Evolutionary conservation across 192 early-diverging fungal genomes (phyloP).

Genomic region (Martensiomyces pterosporus): DNA sequence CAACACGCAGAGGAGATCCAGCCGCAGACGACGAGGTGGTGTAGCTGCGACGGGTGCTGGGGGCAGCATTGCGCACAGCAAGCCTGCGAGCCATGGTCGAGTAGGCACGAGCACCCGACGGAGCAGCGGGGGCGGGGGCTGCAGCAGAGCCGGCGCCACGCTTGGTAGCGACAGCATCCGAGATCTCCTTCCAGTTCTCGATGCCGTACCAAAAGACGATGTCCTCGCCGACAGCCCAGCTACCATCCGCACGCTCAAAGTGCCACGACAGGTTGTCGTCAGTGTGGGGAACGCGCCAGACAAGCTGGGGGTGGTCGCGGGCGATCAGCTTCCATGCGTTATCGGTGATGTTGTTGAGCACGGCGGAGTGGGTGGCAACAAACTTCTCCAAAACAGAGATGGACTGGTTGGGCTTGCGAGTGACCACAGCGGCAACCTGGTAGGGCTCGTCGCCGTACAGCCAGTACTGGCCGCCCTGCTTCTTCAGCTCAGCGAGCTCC

Average conservation of each 20-base stretch:
- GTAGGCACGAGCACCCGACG: constrained; percentile 54
- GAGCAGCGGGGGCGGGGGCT: constrained; percentile 12
- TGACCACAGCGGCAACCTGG: constrained; percentile 87
- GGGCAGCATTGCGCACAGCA: constrained; percentile 8
- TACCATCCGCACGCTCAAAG: constrained; percentile 93
- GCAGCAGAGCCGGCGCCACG: background rate
- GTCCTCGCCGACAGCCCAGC: constrained; percentile 58
- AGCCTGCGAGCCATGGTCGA: constrained; percentile 50
- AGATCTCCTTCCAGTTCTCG: constrained; percentile 73
- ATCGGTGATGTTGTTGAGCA: constrained; percentile 93
- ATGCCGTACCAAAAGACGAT: constrained; percentile 95
- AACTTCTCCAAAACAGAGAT: constrained; percentile 86
- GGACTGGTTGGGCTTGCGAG: constrained; percentile 38
- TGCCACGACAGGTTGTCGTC: constrained; percentile 89
- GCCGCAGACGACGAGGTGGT: constrained; percentile 37
- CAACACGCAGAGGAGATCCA: constrained; percentile 54
- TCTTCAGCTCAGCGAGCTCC: constrained; percentile 53
- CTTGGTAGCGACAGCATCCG: constrained; percentile 56
- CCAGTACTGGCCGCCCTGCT: constrained; percentile 50
- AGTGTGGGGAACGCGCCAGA: constrained; percentile 75
- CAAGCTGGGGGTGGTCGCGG: constrained; percentile 76
- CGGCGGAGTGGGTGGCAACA: constrained; percentile 76
- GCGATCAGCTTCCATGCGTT: constrained; percentile 89
- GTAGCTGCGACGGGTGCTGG: constrained; percentile 57
- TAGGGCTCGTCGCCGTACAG: constrained; percentile 94